A percentile compares a stretch with the other conserved stretches of the same genome.
phyloP scores from a whole-genome alignment of 1,284 basidiomycete species.

The Jaminaea rosea region DNA sequence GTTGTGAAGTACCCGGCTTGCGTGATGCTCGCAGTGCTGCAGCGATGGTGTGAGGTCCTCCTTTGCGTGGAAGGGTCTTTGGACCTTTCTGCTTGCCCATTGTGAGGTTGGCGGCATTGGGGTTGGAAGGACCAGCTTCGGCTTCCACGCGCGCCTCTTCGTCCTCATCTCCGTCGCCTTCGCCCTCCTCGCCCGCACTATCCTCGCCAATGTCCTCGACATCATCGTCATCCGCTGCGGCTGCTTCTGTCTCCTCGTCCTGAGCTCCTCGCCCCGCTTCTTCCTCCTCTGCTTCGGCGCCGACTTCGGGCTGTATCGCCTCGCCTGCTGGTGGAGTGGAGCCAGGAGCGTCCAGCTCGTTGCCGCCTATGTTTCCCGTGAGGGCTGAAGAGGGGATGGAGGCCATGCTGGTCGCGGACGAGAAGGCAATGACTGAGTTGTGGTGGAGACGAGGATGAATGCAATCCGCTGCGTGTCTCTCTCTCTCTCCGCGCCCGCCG shows the following conservation, averaged over 20 bases:
- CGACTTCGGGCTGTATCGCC: slow-evolving; percentile 7
- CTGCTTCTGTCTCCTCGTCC: slow-evolving; percentile 9
- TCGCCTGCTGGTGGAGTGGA: slow-evolving; percentile 2
- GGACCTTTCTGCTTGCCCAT: not conserved
- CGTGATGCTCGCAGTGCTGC: not conserved
- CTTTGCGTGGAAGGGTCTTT: slow-evolving; percentile 3
- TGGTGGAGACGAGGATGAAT: not conserved
- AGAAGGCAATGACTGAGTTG: not conserved
- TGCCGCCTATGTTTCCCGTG: not conserved
- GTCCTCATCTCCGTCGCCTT: not conserved
- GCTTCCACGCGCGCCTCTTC: no score
- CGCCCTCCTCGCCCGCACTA: slow-evolving; percentile 7
- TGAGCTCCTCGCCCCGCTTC: not conserved
- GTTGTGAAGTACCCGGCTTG: slow-evolving; percentile 2
- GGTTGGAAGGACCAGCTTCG: slow-evolving; percentile 1
- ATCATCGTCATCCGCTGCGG: not conserved
- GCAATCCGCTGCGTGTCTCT: not conserved
- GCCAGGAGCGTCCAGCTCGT: not conserved
- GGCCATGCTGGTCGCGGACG: not conserved
- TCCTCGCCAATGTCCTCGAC: not conserved
- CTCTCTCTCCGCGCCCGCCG: not conserved
- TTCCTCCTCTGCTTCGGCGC: slow-evolving; percentile 6
- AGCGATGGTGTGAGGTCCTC: no score
- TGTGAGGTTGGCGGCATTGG: slow-evolving; percentile 1
- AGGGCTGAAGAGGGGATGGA: not conserved